Evolutionary conservation across 2,329 filamentous ascomycete genomes (phyloP).

Genomic region (Aspergillus ustus): DNA sequence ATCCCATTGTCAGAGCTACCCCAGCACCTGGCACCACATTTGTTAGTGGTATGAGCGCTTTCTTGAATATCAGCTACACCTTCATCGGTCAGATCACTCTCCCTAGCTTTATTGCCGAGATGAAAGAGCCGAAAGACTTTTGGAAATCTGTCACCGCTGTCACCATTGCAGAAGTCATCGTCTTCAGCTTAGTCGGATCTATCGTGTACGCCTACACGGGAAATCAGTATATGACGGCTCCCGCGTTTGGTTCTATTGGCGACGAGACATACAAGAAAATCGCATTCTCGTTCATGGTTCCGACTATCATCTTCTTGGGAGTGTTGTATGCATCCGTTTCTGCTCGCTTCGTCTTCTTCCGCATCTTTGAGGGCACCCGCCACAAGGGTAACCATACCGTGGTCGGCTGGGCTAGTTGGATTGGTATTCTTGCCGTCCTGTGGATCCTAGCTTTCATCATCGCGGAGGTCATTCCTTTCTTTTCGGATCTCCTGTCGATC

Average conservation of each 20-base stretch:
- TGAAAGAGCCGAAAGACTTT: constrained; percentile 81
- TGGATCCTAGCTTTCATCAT: constrained; percentile 94
- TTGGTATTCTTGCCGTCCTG: constrained; percentile 63
- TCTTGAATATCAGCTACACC: constrained; percentile 94
- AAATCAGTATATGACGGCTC: constrained; percentile 84
- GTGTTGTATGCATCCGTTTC: constrained; percentile 90
- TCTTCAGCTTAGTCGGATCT: constrained; percentile 81
- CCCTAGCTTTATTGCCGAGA: constrained; percentile 93
- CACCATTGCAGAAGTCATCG: constrained; percentile 82
- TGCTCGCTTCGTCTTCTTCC: constrained; percentile 89
- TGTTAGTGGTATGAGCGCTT: constrained; percentile 80
- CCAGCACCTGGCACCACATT: constrained; percentile 76
- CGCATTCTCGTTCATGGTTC: constrained; percentile 93
- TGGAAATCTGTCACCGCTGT: constrained; percentile 91
- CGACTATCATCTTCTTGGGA: constrained; percentile 89
- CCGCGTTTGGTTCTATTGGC: constrained; percentile 83
- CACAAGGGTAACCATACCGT: constrained; percentile 83
- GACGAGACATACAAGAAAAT: constrained; percentile 80
- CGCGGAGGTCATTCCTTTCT: constrained; percentile 91
- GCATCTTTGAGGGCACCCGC: constrained; percentile 75
- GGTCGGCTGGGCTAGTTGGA: constrained; percentile 80
- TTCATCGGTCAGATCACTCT: constrained; percentile 96
- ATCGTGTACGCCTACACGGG: constrained; percentile 88
- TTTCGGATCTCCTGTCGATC: constrained; percentile 68
- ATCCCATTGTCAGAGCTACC: constrained; percentile 70